phyloP scores from a whole-genome alignment of 208 protist genomes.

The Leptomonas seymouri region DNA sequence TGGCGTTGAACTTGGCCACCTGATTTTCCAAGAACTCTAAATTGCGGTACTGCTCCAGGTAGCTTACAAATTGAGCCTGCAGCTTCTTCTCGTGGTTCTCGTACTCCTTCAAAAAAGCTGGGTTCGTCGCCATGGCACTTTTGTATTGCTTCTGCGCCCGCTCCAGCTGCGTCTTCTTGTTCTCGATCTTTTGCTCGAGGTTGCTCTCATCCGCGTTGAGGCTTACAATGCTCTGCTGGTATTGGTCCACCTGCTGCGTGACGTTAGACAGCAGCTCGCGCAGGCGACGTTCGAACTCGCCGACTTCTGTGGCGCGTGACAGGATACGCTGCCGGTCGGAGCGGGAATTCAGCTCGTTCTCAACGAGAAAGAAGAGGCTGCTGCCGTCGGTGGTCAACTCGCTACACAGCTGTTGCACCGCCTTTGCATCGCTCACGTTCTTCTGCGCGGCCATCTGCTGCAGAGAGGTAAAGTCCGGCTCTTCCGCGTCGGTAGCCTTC shows the following conservation, averaged over 20 bases:
- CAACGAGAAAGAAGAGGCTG: slow-evolving; percentile 89
- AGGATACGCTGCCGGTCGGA: slow-evolving; percentile 81
- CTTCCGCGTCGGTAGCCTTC: slow-evolving; percentile 72
- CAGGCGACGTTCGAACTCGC: slow-evolving; percentile 91
- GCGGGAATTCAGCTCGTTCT: slow-evolving; percentile 73
- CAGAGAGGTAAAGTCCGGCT: slow-evolving; percentile 72
- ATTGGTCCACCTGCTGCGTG: slow-evolving; percentile 79
- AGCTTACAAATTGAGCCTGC: slow-evolving; percentile 91
- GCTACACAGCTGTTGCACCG: slow-evolving; percentile 88
- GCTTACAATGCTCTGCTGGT: slow-evolving; percentile 85
- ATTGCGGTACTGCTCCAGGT: slow-evolving; percentile 95
- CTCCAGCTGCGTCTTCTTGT: slow-evolving; percentile 94
- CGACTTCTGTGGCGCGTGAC: slow-evolving; percentile 86
- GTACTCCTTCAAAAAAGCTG: slow-evolving; percentile 95
- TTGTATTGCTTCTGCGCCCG: slow-evolving; percentile 91
- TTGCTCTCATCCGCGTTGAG: slow-evolving; percentile 91
- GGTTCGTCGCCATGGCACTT: slow-evolving; percentile 89
- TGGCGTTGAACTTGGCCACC: slow-evolving; percentile 87
- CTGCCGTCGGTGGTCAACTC: slow-evolving; percentile 91
- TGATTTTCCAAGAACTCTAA: slow-evolving; percentile 94
- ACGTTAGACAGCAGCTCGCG: slow-evolving; percentile 76
- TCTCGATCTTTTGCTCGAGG: slow-evolving; percentile 96
- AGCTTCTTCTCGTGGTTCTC: slow-evolving; percentile 92
- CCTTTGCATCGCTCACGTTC: slow-evolving; percentile 83
- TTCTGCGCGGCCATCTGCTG: slow-evolving; percentile 89